Evolutionary conservation across 2,329 filamentous ascomycete genomes (phyloP), one percentile per base, ranked within the genome.

Genomic region (Curvularia lunata): DNA sequence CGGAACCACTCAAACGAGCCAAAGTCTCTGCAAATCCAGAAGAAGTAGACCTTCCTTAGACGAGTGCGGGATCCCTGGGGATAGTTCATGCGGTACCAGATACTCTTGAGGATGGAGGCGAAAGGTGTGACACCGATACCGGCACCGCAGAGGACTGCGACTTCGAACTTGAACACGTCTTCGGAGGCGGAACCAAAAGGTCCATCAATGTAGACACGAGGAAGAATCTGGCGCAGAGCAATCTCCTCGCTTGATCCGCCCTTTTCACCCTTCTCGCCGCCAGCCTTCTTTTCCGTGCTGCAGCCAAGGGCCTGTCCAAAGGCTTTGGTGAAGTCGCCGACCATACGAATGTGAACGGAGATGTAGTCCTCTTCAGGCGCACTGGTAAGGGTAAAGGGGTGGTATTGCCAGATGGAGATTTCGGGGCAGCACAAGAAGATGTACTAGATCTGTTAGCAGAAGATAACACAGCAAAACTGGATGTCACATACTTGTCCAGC

Each of bases 1-100:
- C 91, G 85, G 83, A 95, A 95, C 91, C 91, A 96, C 81, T 95
- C 91, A 69, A 95, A 93, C 0, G 89, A 92, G 32, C 89, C 91
- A 71, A 94, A 94, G 77, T 95, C 91, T 77, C 91, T 85, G 82
- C 91, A 94, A 62, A 95, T 88, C 91, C 91, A 95, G 84, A 95
- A 92, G 82, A 95, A 95, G 81, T 95, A 96, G 23, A 96, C 91
- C 77, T 95, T 96, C 71, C 88, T 85, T 42, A 96, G 83, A 4
- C 90, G 84, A 2, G 90, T 93, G 79, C 89, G 90, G 6, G 53
- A 55, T 77, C 88, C 86, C 75, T 91, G 88, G 2, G 90, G 89
- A 78, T 91, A 93, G 83, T 92, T 94, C 88, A 94, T 92, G 48
- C 91, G 87, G 81, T 95, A 96, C 91, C 91, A 96, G 78, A 96